These are phyloP conservation scores for Lecanicillium sp. DNA, from an alignment of 2,329 filamentous ascomycete species.

Conservation along the genomic window DNA sequence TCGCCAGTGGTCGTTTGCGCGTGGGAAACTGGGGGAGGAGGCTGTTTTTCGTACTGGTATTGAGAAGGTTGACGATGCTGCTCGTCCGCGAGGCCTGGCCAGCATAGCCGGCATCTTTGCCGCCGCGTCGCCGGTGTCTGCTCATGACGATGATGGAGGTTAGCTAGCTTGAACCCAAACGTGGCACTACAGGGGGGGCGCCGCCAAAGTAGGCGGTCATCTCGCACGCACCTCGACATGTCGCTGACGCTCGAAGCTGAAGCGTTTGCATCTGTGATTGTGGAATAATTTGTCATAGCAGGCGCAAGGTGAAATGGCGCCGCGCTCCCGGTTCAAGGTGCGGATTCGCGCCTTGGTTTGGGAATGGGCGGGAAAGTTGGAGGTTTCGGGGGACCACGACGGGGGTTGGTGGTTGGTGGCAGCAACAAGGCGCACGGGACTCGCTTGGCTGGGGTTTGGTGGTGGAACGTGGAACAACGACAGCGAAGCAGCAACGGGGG, in stretches of 20 bases:
- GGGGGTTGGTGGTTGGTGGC: no score
- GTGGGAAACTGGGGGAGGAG: neutral
- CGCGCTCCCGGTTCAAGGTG: slow-evolving; percentile 8
- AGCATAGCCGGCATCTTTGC: slow-evolving; percentile 58
- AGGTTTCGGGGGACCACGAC: no score
- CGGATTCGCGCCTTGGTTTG: no score
- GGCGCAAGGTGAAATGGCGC: slow-evolving; percentile 7
- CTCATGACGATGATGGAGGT: slow-evolving; percentile 7
- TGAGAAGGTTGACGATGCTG: slow-evolving; percentile 90
- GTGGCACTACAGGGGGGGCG: neutral
- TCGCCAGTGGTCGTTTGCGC: neutral
- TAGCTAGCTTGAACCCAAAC: slow-evolving; percentile 4
- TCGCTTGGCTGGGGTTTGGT: no score
- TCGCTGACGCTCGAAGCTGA: slow-evolving; percentile 31
- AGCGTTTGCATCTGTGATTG: slow-evolving; percentile 41
- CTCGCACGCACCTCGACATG: slow-evolving; percentile 38
- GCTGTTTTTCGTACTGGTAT: slow-evolving; percentile 67
- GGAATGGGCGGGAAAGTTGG: no score
- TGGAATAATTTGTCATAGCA: slow-evolving; percentile 49
- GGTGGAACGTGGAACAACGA: no score
- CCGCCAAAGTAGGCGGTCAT: neutral
- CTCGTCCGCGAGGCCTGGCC: slow-evolving; percentile 84
- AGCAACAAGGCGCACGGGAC: no score
- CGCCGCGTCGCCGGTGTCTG: slow-evolving; percentile 52
- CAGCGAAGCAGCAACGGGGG: no score